phyloP scores from a whole-genome alignment of 441 rosid species.

The Gossypium gossypioides region DNA sequence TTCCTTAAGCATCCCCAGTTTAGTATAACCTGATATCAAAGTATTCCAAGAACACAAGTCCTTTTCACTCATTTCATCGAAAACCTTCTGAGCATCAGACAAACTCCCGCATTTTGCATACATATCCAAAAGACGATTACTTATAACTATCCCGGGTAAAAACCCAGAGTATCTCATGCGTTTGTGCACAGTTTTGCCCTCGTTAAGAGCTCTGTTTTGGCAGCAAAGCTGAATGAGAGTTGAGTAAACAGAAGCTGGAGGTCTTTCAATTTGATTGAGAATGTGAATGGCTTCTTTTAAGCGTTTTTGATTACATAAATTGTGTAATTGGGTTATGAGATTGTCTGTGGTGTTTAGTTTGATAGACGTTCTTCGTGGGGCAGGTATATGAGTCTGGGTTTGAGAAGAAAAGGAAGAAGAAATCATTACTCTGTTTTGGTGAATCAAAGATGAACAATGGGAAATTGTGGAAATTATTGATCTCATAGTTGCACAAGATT shows the following conservation, averaged over 20 bases:
- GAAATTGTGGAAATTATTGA: neutral
- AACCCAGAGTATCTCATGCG: conserved; percentile 44
- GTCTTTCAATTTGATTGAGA: conserved; percentile 29
- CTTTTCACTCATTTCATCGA: conserved; percentile 32
- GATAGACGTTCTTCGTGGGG: conserved; percentile 28
- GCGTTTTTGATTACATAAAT: conserved; percentile 39
- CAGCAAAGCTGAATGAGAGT: conserved; percentile 40
- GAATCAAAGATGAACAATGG: neutral
- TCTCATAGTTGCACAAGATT: neutral
- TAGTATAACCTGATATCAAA: conserved; percentile 35
- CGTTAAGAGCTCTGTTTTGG: conserved; percentile 30
- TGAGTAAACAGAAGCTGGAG: conserved; percentile 44
- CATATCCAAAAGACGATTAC: conserved; percentile 49
- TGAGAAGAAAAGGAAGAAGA: conserved; percentile 20
- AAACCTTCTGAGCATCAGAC: conserved; percentile 34
- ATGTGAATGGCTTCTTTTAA: conserved; percentile 40
- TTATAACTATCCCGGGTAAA: conserved; percentile 40
- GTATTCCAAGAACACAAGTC: conserved; percentile 53
- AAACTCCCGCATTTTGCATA: conserved; percentile 42
- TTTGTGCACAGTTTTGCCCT: conserved; percentile 36
- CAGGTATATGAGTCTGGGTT: conserved; percentile 1
- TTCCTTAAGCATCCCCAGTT: conserved; percentile 26
- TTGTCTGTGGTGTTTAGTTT: conserved; percentile 18
- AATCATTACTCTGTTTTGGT: conserved; percentile 2
- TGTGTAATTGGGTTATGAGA: conserved; percentile 32